Evolutionary conservation across 768 basidiomycete genomes (phyloP), one percentile per base, ranked within the genome.

Genomic region (Termitomyces sp.): DNA sequence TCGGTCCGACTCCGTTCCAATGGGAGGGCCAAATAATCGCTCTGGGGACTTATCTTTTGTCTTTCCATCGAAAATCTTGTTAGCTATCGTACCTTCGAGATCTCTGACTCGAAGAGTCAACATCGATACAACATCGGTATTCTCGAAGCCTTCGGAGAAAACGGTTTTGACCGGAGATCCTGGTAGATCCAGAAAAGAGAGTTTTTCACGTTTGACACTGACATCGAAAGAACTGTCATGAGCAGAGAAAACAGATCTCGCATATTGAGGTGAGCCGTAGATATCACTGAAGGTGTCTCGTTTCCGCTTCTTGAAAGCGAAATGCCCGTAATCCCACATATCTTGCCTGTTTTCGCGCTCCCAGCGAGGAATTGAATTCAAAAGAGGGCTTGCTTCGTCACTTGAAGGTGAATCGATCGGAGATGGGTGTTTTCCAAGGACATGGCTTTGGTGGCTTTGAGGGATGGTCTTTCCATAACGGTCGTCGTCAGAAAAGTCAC

Each of bases 11-110:
- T 56, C 55, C 11, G 55, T 56, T 45, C 55, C 55, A 45, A 56
- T 56, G 31, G 55, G 42, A 7, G n/a, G 42, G 7, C 79, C 80
- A 57, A 77, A 79, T 2, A 79, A 69, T 56, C 75, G 73, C 57
- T 77, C 82, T 83, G 55, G 49, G 48, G 46, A 42, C 25, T 55
- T 64, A 56, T 53, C 56, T 48, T 42, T 55, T 62, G 25, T 51
- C 43, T 42, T 43, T 45, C 37, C 11, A 46, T 58, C 29, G 38
- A 38, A 12, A 52, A 8, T 14, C 36, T 32, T 34, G 51, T 20
- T 45, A 45, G 37, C 14, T 42, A 49, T 64, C 58, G 50, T 54
- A 77, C 76, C 76, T 75, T 75, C 74, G 45, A 79, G 76, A 25
- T 57, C 56, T 2, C 66, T 61, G 36, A 77, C 62, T 59, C 66